These are phyloP conservation scores for Colletotrichum caudatum DNA, from an alignment of 2,329 filamentous ascomycete genomes.

Conservation along the genomic window DNA sequence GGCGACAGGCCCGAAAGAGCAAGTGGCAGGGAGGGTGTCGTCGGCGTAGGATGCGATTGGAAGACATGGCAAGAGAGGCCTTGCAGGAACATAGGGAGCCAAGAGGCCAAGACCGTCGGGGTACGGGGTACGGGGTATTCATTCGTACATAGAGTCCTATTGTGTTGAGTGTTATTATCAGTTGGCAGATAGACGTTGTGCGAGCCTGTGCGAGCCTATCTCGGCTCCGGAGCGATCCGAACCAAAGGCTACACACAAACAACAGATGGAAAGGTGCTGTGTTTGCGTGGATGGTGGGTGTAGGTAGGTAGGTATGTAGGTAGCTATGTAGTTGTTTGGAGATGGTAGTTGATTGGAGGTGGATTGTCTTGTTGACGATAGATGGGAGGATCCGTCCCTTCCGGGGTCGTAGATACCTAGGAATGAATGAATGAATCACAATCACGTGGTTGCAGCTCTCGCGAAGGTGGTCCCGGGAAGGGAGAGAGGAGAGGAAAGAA, in stretches of 20 bases:
- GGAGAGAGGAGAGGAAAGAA: not conserved
- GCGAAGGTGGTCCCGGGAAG: not conserved
- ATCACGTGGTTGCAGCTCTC: not conserved
- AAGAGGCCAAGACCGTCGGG: not conserved
- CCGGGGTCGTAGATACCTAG: not conserved
- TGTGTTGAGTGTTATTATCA: not conserved
- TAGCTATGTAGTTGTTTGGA: too few relatives aligned
- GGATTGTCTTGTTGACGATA: too few relatives aligned
- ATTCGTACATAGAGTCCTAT: not conserved
- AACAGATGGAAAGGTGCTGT: not conserved
- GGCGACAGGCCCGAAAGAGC: conserved; percentile 19
- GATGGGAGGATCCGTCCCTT: not conserved
- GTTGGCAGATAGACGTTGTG: not conserved
- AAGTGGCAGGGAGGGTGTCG: conserved; percentile 7
- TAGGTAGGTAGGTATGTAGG: not conserved
- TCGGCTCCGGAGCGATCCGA: not conserved
- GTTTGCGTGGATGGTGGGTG: not conserved
- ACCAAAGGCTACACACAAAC: not conserved
- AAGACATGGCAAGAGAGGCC: not conserved
- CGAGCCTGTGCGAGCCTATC: not conserved
- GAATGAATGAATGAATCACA: too few relatives aligned
- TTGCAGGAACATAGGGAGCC: not conserved
- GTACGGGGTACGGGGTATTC: too few relatives aligned
- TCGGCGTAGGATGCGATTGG: not conserved
- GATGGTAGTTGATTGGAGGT: not conserved